A percentile compares a stretch with the other conserved stretches of the same genome.
These are phyloP conservation scores for Dictyostelium citrinum DNA, from an alignment of 78 protist species.

Conservation along the genomic window DNA sequence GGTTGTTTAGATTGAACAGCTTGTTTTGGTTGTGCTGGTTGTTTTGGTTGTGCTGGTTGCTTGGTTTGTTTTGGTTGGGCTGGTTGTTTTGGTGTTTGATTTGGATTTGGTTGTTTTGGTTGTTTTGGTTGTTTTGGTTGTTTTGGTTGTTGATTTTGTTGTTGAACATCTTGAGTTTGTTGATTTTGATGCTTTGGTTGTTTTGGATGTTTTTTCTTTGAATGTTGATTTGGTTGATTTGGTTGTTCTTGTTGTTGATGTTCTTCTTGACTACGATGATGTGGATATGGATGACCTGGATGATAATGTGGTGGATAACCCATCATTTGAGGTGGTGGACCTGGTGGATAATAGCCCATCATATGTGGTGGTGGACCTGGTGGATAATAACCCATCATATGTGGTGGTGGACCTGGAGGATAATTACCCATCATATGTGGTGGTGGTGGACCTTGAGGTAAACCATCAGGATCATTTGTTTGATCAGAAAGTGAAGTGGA, in stretches of 20 bases:
- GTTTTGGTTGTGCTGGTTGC: neutral
- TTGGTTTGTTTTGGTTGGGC: neutral
- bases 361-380: neutral
- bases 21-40: neutral
- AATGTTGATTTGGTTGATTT: neutral
- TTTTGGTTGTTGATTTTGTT: conserved; percentile 6
- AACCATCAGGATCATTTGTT: neutral
- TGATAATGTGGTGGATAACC: neutral
- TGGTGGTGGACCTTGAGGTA: conserved; percentile 36
- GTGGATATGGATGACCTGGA: neutral
- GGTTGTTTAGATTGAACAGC: neutral
- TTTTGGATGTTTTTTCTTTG: neutral
- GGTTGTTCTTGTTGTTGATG: neutral
- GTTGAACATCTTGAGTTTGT: neutral
- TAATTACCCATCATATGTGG: neutral
- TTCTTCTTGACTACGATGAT: neutral
- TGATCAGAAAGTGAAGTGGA: neutral
- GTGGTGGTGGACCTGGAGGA: neutral
- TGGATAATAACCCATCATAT: neutral
- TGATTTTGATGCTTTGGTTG: neutral
- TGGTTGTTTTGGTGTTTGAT: neutral
- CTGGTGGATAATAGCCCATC: neutral
- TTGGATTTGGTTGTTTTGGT: neutral
- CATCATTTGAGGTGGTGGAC: neutral
- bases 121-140: neutral